These are phyloP conservation scores for Coprinopsis marcescibilis DNA, from an alignment of 768 basidiomycete species.

Conservation along the genomic window DNA sequence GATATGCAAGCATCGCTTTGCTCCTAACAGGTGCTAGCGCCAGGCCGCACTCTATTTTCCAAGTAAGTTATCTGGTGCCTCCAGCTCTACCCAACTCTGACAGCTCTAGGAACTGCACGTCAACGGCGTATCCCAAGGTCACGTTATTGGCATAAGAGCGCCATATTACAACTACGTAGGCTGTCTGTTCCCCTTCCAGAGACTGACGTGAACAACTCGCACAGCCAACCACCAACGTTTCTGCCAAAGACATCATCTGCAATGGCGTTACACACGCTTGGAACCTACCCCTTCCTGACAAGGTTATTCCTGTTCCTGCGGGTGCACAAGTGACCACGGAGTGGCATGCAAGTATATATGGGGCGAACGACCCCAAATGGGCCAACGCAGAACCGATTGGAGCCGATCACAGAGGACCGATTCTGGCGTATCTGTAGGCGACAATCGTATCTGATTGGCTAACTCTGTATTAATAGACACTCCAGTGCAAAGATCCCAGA, in stretches of 20 bases:
- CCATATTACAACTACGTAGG: slow-evolving; percentile 35
- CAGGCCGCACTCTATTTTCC: slow-evolving; percentile 49
- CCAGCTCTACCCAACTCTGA: background rate
- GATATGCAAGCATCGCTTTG: too few relatives aligned
- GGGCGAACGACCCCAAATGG: slow-evolving; percentile 33
- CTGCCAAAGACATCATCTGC: slow-evolving; percentile 50
- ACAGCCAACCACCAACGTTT: slow-evolving; percentile 53
- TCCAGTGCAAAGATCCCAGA: slow-evolving; percentile 38
- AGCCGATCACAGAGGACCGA: slow-evolving; percentile 46
- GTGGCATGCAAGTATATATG: slow-evolving; percentile 46
- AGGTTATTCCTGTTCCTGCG: slow-evolving; percentile 44
- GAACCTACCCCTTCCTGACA: slow-evolving; percentile 37
- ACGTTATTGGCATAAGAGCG: slow-evolving; percentile 30
- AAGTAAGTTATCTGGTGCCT: too few relatives aligned
- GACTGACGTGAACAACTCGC: background rate
- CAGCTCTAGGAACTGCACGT: slow-evolving; percentile 37
- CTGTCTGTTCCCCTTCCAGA: background rate
- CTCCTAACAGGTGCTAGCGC: too few relatives aligned
- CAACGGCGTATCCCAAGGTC: slow-evolving; percentile 39
- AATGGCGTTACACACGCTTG: slow-evolving; percentile 57
- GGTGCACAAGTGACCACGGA: slow-evolving; percentile 48
- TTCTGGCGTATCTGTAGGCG: slow-evolving; percentile 45
- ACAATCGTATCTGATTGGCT: background rate
- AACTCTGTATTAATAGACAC: background rate
- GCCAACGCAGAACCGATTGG: slow-evolving; percentile 45